phyloP scores from a whole-genome alignment of 768 basidiomycete genomes.

The Boletus reticulatus region DNA sequence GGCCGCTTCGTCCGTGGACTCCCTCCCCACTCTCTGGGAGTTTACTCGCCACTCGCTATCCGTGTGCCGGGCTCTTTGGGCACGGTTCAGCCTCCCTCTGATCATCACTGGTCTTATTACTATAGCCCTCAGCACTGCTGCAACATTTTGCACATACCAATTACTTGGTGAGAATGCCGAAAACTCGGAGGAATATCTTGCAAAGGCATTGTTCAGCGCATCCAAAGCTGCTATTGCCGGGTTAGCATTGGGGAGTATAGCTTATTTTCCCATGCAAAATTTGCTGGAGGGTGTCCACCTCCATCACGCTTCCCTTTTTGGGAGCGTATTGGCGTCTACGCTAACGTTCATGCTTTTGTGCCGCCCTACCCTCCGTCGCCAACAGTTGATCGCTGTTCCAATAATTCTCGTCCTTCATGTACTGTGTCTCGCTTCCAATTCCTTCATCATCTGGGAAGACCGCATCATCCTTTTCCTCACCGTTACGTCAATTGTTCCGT shows the following conservation, averaged over 20 bases:
- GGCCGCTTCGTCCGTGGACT: conserved; percentile 20
- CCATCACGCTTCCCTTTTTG: conserved; percentile 52
- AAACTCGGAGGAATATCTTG: conserved; percentile 44
- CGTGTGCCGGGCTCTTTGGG: conserved; percentile 87
- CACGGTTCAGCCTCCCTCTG: conserved; percentile 80
- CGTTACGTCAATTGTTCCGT: conserved; percentile 59
- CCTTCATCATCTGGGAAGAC: conserved; percentile 98
- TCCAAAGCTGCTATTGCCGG: conserved; percentile 34
- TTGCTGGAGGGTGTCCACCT: conserved; percentile 47
- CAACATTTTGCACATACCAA: conserved; percentile 54
- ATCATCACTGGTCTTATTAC: conserved; percentile 73
- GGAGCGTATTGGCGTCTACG: conserved; percentile 45
- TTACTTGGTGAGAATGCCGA: conserved; percentile 40
- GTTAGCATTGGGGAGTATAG: conserved; percentile 38
- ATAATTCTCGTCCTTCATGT: conserved; percentile 67
- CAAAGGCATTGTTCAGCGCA: conserved; percentile 29
- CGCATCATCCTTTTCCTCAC: conserved; percentile 73
- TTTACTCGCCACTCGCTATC: conserved; percentile 39
- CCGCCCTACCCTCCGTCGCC: conserved; percentile 32
- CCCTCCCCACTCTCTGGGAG: conserved; percentile 14
- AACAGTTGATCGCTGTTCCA: conserved; percentile 32
- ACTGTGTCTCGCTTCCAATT: conserved; percentile 85
- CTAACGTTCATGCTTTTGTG: conserved; percentile 44
- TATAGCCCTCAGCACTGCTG: conserved; percentile 53
- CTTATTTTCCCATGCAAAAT: conserved; percentile 29